Evolutionary conservation across 78 protist species (phyloP), one percentile per base, ranked within the genome.

Genomic region (Corallochytrium limacisporum): DNA sequence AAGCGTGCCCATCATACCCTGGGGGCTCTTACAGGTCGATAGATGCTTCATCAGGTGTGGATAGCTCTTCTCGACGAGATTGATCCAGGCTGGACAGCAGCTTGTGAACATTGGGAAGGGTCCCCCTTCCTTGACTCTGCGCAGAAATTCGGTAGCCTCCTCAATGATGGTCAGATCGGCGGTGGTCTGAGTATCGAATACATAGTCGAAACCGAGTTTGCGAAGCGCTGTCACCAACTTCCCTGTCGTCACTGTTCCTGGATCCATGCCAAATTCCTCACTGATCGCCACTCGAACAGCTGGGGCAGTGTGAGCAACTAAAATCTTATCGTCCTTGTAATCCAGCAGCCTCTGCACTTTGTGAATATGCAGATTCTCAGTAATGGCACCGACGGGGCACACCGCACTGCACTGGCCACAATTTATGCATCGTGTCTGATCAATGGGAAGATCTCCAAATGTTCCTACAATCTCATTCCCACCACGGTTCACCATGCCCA

Each of bases 51-150:
- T 38, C 15, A 79, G 32, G 35, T 65, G 51, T 18, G 79, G 79
- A 38, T 65, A 56, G 32, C 20, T 9, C 62, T 56, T 56, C 62
- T 56, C 62, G 7, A 7, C 5, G 26, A 57, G 28, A 31, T 54
- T 74, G 36, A 75, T 28, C 86, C 86, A 81, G 50, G 53, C 74
- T 8, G 86, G 86, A 65, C 81, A 81, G 72, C 86, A 81, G n/a
- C 74, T 46, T 36, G 80, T 81, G 46, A 81, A 47, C 69, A 81
- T 51, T 18, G 86, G 81, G 53, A 72, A 28, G 12, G 71, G 69
- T 38, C 69, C 74, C 6, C 36, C 39, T 13, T 1, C 1, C n/a
- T 1, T 1, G 22, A 74, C 24, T 22, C 79, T 42, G 1, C 1
- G n/a, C 26, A 70, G 22, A 28, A 81, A 48, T 57, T 81, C 86